Percentiles rank a stretch among this genome's conserved stretches.
These are phyloP conservation scores for Comarum palustre DNA, from an alignment of 306 rosid genomes.

Conservation along the genomic window DNA sequence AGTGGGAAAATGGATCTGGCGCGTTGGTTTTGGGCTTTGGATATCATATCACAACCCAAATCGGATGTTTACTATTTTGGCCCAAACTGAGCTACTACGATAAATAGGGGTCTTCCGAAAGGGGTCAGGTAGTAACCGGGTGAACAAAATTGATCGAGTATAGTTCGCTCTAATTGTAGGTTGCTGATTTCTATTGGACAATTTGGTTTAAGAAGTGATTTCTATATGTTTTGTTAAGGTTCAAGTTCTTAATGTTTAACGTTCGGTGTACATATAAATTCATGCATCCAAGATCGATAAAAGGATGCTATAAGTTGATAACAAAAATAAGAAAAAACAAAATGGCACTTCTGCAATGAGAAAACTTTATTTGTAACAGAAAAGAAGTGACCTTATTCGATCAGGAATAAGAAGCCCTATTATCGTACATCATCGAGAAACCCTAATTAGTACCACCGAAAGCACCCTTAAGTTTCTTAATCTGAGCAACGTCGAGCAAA, in stretches of 20 bases:
- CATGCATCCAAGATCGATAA: no score
- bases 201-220: no score
- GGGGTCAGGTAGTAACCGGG: no score
- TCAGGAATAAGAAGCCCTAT: neutral
- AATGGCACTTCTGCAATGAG: neutral
- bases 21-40: neutral
- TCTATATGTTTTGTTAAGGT: no score
- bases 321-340: neutral
- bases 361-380: neutral
- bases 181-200: no score
- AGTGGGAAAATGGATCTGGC: neutral
- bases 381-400: neutral
- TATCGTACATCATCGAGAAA: neutral
- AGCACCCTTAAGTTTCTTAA: neutral
- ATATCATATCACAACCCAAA: neutral
- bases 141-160: no score
- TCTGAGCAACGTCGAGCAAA: neutral
- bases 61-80: neutral
- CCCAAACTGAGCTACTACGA: neutral
- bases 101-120: no score
- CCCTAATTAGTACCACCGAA: neutral
- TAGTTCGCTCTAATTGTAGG: no score
- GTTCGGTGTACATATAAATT: no score
- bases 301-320: neutral
- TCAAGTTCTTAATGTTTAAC: no score